A percentile compares a stretch with the other conserved stretches of the same genome.
Evolutionary conservation across 2,329 filamentous ascomycete genomes (phyloP).

Genomic region (Lanzia echinophila): DNA sequence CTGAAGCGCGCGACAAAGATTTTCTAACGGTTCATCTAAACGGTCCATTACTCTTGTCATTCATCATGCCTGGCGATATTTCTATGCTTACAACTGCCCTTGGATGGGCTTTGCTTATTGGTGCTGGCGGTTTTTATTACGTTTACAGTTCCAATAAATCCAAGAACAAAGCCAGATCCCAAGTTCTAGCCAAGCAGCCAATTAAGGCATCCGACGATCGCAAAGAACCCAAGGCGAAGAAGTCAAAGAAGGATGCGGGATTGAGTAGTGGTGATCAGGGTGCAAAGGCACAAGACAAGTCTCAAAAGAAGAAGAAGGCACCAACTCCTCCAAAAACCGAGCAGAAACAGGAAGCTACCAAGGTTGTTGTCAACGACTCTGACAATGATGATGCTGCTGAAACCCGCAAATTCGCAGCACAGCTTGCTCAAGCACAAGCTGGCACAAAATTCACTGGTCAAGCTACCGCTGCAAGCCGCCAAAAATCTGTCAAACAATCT

Average conservation of each 20-base stretch:
- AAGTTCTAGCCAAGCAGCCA: conserved; percentile 14
- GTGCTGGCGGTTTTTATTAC: conserved; percentile 27
- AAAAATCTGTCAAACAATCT: conserved; percentile 63
- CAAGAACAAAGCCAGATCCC: conserved; percentile 15
- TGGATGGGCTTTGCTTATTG: conserved; percentile 33
- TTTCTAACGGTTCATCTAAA: background rate
- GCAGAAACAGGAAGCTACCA: background rate
- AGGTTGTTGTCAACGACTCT: conserved; percentile 10
- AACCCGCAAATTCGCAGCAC: conserved; percentile 66
- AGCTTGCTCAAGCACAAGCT: conserved; percentile 63
- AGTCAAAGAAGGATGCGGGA: conserved; percentile 20
- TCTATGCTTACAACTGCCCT: conserved; percentile 30
- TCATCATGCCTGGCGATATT: conserved; percentile 15
- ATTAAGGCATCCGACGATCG: conserved; percentile 19
- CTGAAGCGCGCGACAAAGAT: background rate
- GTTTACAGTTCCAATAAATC: conserved; percentile 20
- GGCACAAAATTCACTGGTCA: conserved; percentile 52
- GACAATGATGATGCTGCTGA: conserved; percentile 48
- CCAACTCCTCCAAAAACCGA: conserved; percentile 1
- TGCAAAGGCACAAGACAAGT: conserved; percentile 15
- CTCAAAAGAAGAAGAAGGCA: conserved; percentile 21
- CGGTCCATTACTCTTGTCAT: background rate
- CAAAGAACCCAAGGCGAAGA: conserved; percentile 25
- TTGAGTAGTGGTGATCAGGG: conserved; percentile 21
- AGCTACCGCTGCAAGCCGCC: conserved; percentile 37